Conservation (phyloP, 495 filamentous ascomycete genomes). For the Podospora conica region DNA sequence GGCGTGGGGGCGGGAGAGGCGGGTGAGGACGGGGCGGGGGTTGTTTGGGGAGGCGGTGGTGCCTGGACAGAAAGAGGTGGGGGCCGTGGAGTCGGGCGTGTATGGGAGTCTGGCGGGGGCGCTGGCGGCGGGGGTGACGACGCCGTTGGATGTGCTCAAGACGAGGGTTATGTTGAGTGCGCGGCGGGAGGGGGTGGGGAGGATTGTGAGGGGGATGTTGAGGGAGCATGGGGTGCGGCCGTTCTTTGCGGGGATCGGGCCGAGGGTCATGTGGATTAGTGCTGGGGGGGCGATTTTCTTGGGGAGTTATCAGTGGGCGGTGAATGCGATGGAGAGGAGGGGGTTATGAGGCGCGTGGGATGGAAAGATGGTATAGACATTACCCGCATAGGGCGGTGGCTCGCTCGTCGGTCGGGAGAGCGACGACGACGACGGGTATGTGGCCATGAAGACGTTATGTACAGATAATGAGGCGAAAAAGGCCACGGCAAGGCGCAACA, state of each 20-base stretch:
- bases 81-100: conserved; percentile 72
- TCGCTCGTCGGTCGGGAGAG: neutral
- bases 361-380: neutral
- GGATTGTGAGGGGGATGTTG: conserved; percentile 60
- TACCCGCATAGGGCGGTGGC: neutral
- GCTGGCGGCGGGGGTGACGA: conserved; percentile 82
- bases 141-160: conserved; percentile 93
- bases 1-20: conserved; percentile 37
- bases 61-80: conserved; percentile 39
- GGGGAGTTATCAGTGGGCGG: conserved; percentile 90
- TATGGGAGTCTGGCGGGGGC: conserved; percentile 82
- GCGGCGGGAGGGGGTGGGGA: conserved; percentile 49
- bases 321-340: conserved; percentile 54
- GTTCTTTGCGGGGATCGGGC: conserved; percentile 85
- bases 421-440: neutral
- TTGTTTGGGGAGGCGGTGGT: conserved; percentile 44
- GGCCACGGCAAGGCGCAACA: neutral
- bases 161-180: conserved; percentile 87
- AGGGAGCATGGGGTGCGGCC: conserved; percentile 63
- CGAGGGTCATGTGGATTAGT: conserved; percentile 88
- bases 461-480: conserved; percentile 7
- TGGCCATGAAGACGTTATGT: neutral
- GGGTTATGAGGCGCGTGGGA: conserved; percentile 1
- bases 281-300: conserved; percentile 91
- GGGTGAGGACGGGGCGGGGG: conserved; percentile 41